phyloP scores from a whole-genome alignment of 176 grass and related monocot species.

The Musa beccarii region DNA sequence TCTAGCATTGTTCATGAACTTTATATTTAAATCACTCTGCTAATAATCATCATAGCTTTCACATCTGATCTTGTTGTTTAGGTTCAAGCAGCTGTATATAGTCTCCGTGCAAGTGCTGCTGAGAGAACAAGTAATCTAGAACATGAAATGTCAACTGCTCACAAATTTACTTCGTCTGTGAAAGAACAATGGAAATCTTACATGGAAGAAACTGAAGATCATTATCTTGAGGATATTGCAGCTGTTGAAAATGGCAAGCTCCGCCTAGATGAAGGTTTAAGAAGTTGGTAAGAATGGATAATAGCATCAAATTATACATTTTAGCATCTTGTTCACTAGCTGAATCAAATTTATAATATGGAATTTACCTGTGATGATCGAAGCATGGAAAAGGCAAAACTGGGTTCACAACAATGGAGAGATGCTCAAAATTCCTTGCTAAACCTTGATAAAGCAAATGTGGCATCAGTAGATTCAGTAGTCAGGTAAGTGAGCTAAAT shows the following conservation, averaged over 20 bases:
- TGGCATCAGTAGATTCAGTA: constrained; percentile 12
- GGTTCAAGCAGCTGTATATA: constrained; percentile 86
- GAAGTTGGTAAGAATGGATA: constrained; percentile 50
- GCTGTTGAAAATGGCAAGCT: constrained; percentile 50
- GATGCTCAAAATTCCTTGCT: constrained; percentile 7
- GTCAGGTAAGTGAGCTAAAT: constrained; percentile 55
- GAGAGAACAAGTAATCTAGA: constrained; percentile 61
- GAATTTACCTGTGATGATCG: neutral
- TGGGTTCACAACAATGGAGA: constrained; percentile 15
- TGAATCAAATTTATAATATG: neutral
- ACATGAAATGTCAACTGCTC: constrained; percentile 66
- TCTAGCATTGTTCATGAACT: neutral
- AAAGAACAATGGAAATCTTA: constrained; percentile 71
- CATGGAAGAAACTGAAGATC: constrained; percentile 81
- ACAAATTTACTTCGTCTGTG: constrained; percentile 53
- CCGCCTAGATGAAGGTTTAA: constrained; percentile 52
- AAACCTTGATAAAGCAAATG: constrained; percentile 9
- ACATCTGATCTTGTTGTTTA: constrained; percentile 25
- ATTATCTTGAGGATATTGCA: constrained; percentile 77
- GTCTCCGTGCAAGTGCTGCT: constrained; percentile 56
- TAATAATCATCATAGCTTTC: constrained; percentile 3
- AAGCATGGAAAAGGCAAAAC: constrained; percentile 10
- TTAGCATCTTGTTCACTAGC: neutral
- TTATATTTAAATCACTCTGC: constrained; percentile 4
- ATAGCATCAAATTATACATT: neutral